Conservation (phyloP, 2,329 filamentous ascomycete genomes). For the Pestalotiopsis sp. region DNA sequence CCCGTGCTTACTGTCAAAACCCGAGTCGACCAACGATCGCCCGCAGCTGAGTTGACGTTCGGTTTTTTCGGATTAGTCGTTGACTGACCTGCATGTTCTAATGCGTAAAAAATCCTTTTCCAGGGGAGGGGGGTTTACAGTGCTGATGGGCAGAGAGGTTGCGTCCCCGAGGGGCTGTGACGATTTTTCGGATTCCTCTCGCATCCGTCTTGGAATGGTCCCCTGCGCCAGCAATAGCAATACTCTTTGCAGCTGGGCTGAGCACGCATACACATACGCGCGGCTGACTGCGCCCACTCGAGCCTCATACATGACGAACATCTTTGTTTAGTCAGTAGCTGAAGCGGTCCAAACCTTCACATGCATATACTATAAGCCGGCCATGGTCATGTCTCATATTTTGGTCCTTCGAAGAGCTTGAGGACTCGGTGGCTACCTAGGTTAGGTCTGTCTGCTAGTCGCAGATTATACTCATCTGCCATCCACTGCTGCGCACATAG, state of each 20-base stretch:
- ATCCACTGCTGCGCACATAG: too few species aligned
- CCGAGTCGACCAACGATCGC: too few species aligned
- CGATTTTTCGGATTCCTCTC: background rate
- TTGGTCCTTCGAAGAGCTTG: background rate
- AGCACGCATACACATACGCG: background rate
- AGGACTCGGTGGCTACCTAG: too few species aligned
- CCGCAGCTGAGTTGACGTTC: too few species aligned
- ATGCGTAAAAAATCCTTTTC: background rate
- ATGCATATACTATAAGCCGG: background rate
- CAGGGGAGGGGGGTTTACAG: background rate
- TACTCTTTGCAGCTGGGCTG: background rate
- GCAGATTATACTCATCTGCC: too few species aligned
- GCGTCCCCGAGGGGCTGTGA: background rate
- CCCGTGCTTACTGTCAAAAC: background rate
- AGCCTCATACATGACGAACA: background rate
- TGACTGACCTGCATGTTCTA: too few species aligned
- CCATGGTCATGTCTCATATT: background rate
- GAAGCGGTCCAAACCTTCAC: background rate
- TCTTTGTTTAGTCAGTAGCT: background rate
- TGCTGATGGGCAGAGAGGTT: background rate
- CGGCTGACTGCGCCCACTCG: background rate
- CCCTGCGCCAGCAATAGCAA: background rate
- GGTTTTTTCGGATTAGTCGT: too few species aligned
- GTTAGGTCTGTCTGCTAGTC: too few species aligned
- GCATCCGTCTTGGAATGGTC: background rate